phyloP scores from a whole-genome alignment of 495 filamentous ascomycete genomes.

The Polyplosphaeria fusca region DNA sequence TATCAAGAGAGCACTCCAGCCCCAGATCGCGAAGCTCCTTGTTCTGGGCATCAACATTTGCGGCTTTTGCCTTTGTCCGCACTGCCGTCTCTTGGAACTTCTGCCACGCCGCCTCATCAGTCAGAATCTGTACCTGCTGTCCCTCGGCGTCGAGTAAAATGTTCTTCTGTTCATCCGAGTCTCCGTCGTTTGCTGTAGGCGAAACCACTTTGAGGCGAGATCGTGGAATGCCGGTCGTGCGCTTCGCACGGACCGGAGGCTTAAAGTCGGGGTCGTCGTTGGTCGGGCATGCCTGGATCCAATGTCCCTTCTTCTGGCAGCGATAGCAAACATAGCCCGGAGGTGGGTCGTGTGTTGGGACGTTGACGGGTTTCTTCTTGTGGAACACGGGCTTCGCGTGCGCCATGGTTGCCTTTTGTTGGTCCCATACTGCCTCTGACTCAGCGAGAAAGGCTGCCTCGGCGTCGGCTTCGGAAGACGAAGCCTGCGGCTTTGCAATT shows the following conservation, averaged over 20 bases:
- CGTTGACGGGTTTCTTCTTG: constrained; percentile 60
- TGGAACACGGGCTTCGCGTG: constrained; percentile 65
- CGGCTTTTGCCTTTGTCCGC: constrained; percentile 73
- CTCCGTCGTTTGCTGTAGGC: constrained; percentile 73
- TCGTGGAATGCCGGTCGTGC: constrained; percentile 91
- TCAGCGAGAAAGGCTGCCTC: constrained; percentile 85
- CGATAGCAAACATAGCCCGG: constrained; percentile 94
- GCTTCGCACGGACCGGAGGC: constrained; percentile 82
- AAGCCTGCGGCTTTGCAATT: constrained; percentile 61
- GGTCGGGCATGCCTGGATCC: constrained; percentile 87
- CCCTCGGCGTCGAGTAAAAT: constrained; percentile 98
- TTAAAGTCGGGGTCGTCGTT: constrained; percentile 97
- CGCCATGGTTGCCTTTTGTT: constrained; percentile 87
- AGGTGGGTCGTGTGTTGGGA: constrained; percentile 86
- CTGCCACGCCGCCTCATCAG: constrained; percentile 94
- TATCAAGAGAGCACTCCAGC: constrained; percentile 90
- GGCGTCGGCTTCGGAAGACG: constrained; percentile 83
- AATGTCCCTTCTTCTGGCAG: constrained; percentile 97
- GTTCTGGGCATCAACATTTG: constrained; percentile 67
- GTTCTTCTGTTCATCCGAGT: constrained; percentile 67
- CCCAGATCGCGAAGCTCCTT: constrained; percentile 80
- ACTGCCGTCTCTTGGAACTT: constrained; percentile 90
- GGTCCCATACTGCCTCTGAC: constrained; percentile 79
- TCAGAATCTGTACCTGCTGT: constrained; percentile 90
- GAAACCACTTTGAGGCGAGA: constrained; percentile 92